These are phyloP conservation scores for Rhynchospora breviuscula DNA, from an alignment of 176 grass and related monocot genomes.

Conservation along the genomic window DNA sequence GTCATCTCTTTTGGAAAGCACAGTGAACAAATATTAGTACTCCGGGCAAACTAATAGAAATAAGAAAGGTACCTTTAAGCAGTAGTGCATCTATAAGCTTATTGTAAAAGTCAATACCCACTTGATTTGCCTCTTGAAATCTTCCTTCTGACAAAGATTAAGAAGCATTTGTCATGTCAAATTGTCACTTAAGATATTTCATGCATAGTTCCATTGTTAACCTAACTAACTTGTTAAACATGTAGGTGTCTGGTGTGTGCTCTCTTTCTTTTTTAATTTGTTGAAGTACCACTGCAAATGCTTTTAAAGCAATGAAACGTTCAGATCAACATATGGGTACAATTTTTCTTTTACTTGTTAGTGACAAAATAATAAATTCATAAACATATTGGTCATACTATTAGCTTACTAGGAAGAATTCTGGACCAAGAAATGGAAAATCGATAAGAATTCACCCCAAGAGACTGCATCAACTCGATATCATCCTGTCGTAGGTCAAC, in stretches of 20 bases:
- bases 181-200: neutral
- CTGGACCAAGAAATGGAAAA: conserved; percentile 72
- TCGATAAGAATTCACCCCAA: conserved; percentile 53
- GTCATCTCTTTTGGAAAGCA: neutral
- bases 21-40: neutral
- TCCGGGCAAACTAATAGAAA: neutral
- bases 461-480: conserved; percentile 41
- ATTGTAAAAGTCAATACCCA: conserved; percentile 53
- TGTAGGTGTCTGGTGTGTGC: neutral
- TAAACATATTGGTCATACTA: neutral
- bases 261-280: neutral
- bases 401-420: conserved; percentile 54
- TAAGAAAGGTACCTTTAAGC: conserved; percentile 43
- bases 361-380: neutral
- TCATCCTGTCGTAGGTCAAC: conserved; percentile 36
- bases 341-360: neutral
- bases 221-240: neutral
- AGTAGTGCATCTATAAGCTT: conserved; percentile 43
- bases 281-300: neutral
- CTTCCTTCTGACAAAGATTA: conserved; percentile 35
- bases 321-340: neutral
- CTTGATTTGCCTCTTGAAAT: conserved; percentile 36
- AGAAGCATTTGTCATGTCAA: neutral
- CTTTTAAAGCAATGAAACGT: neutral
- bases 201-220: neutral